A percentile compares a stretch with the other conserved stretches of the same genome.
These are phyloP conservation scores for Pyrus bretschneideri DNA, from an alignment of 306 rosid species.

Conservation along the genomic window DNA sequence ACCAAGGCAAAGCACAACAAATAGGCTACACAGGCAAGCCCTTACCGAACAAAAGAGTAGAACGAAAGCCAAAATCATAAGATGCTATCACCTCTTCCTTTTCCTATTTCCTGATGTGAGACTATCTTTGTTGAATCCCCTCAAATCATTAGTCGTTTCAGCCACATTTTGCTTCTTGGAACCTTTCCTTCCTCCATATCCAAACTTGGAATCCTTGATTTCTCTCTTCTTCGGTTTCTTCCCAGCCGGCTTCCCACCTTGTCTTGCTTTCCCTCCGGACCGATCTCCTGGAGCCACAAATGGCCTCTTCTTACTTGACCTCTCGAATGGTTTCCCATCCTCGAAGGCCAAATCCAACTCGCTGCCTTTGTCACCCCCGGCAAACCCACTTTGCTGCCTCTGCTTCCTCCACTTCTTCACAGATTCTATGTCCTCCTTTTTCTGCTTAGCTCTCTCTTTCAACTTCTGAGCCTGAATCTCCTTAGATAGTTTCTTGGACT, in stretches of 20 bases:
- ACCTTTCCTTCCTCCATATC: constrained; percentile 76
- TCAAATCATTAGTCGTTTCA: constrained; percentile 50
- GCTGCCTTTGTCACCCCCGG: constrained; percentile 41
- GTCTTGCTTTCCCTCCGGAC: constrained; percentile 64
- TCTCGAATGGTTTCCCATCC: constrained; percentile 67
- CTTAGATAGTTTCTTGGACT: constrained; percentile 66
- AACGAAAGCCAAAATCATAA: neutral
- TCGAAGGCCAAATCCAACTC: constrained; percentile 47
- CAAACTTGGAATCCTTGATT: constrained; percentile 57
- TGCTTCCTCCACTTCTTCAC: constrained; percentile 98
- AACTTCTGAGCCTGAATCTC: constrained; percentile 77
- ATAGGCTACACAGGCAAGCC: neutral
- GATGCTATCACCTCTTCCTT: constrained; percentile 44
- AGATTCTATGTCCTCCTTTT: constrained; percentile 76
- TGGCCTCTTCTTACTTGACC: constrained; percentile 63
- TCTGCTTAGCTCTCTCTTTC: constrained; percentile 86
- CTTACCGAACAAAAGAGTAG: neutral
- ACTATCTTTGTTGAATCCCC: constrained; percentile 35
- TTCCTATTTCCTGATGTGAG: constrained; percentile 30
- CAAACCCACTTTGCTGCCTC: constrained; percentile 81
- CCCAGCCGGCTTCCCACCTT: constrained; percentile 28
- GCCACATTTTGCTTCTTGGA: constrained; percentile 61
- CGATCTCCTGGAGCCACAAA: constrained; percentile 73
- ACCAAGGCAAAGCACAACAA: neutral
- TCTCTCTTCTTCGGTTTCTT: constrained; percentile 50